Conservation (phyloP, 192 early-diverging fungal species). For the Diversispora epigaea region DNA sequence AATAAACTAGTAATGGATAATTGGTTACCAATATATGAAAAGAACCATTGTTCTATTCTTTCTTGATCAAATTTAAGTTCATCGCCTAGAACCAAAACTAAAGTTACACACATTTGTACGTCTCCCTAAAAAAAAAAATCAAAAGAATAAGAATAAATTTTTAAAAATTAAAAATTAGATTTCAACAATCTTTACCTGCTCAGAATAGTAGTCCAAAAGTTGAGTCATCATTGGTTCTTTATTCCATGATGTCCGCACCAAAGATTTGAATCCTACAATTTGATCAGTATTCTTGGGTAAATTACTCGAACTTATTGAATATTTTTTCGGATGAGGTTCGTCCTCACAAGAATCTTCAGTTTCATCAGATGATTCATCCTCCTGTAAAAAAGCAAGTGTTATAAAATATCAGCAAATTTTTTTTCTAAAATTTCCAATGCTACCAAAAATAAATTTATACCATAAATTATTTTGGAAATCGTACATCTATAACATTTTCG, state of each 20-base stretch:
- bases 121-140: constrained; percentile 51
- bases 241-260: constrained; percentile 42
- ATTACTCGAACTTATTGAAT: neutral
- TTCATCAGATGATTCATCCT: constrained; percentile 4
- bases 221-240: constrained; percentile 53
- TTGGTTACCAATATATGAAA: constrained; percentile 63
- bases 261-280: constrained; percentile 40
- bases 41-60: constrained; percentile 65
- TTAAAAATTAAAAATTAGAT: constrained; percentile 13
- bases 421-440: no score
- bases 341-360: neutral
- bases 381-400: neutral
- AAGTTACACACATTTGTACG: constrained; percentile 78
- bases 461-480: no score
- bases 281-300: constrained; percentile 34
- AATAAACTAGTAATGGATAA: neutral
- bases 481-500: no score
- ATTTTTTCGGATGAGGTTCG: neutral
- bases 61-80: constrained; percentile 44
- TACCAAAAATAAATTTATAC: no score
- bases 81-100: constrained; percentile 58
- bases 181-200: constrained; percentile 49
- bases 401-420: no score
- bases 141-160: neutral
- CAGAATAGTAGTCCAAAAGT: constrained; percentile 69